These are phyloP conservation scores for Medicago ruthenica DNA, from an alignment of 306 rosid genomes.

Conservation along the genomic window DNA sequence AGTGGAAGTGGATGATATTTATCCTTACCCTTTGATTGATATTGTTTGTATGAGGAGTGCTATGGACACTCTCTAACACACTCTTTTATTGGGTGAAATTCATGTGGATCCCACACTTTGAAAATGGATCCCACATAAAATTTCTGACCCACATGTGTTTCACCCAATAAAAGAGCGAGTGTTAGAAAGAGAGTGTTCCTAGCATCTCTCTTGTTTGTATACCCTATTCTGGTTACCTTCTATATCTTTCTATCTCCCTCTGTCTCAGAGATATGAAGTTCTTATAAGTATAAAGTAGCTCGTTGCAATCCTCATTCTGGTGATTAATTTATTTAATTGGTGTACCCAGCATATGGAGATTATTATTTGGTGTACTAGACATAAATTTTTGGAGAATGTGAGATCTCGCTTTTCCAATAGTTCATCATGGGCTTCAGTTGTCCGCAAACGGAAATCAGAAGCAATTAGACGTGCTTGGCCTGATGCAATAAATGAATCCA, in stretches of 20 bases:
- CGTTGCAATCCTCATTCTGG: constrained; percentile 24
- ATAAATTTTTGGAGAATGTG: constrained; percentile 73
- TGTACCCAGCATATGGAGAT: constrained; percentile 87
- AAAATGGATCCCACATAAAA: too few species aligned
- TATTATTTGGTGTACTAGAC: constrained; percentile 82
- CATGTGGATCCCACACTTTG: too few species aligned
- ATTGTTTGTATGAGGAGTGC: too few species aligned
- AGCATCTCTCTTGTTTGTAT: too few species aligned
- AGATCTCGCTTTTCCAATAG: constrained; percentile 56
- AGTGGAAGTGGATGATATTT: constrained; percentile 20
- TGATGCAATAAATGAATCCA: constrained; percentile 67
- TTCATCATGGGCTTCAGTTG: constrained; percentile 72
- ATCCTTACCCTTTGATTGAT: constrained; percentile 22
- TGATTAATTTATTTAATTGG: constrained; percentile 37
- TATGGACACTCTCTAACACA: too few species aligned
- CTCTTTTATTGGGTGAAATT: too few species aligned
- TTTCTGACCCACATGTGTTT: too few species aligned
- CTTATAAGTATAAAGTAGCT: constrained; percentile 19
- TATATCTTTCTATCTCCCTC: constrained; percentile 27
- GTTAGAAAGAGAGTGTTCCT: too few species aligned
- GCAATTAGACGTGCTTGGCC: constrained; percentile 93
- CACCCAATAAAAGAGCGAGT: too few species aligned
- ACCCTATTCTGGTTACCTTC: background rate
- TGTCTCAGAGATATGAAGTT: constrained; percentile 26
- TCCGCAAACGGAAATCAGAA: constrained; percentile 74